Evolutionary conservation across 2,329 filamentous ascomycete genomes (phyloP), one percentile per base, ranked within the genome.

Genomic region (Cryphonectria nitschkei): DNA sequence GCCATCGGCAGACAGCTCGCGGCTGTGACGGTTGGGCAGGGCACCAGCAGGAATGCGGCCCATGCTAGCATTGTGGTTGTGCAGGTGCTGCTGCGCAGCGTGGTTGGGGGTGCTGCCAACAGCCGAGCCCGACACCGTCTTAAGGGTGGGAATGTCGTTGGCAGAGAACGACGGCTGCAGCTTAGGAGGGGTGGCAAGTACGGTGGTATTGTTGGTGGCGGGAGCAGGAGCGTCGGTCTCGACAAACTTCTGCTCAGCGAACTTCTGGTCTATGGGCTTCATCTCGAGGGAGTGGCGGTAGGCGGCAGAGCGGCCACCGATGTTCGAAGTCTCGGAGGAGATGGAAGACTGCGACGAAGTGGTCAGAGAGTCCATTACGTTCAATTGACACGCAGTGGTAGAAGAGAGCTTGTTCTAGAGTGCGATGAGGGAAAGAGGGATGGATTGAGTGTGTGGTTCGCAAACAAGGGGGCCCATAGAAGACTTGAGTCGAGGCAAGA

Each of bases 121-220:
- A 64, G 86, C 82, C 65, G 84, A 80, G 64, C 82, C 85, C 68
- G 87, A 86, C 68, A 87, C 84, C 75, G 86, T 91, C 87, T 96
- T 97, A 77, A 94, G 85, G 9, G 94, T 97, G 5, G 94, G 93
- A 29, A 98, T 86, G 77, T 98, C 95, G 80, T 92, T 96, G 68
- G 93, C 90, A 13, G 96, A 98, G 83, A 93, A 98, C 0, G 95
- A 98, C 61, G 92, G 91, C 81, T 95, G 93, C 70, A 97, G 81
- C 83, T 93, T 94, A 41, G 91, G 89, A 50, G 92, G 88, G 68
- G 88, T 88, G 37, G 88, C 85, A 79, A 92, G 87, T 72, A 81
- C 80, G 41, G 46, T 73, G 66, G 60, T 65, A 72, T 87, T 84
- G 70, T 79, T 87, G 37, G 82, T 79, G 34, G 82, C 79, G 22